Conservation (phyloP, 257 asterid species). For the Verbascum thapsus region DNA sequence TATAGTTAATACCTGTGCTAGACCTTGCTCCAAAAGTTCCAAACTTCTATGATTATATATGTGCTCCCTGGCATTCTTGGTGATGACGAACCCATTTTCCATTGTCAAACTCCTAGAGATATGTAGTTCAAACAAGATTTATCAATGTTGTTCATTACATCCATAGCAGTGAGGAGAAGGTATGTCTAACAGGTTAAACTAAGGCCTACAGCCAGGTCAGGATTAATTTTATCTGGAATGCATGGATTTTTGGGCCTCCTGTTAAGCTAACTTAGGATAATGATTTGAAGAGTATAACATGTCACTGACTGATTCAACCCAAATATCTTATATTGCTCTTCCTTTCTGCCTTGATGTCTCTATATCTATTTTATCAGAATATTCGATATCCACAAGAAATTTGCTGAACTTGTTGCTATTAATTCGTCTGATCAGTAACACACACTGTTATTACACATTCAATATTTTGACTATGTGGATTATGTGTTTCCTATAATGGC, state of each 20-base stretch:
- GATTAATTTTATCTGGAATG: constrained; percentile 14
- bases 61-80: too few species aligned
- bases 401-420: neutral
- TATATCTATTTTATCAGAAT: too few species aligned
- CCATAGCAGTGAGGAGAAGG: constrained; percentile 4
- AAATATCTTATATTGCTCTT: constrained; percentile 2
- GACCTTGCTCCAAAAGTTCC: constrained; percentile 2
- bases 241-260: neutral
- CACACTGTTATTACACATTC: too few species aligned
- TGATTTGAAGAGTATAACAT: neutral
- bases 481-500: too few species aligned
- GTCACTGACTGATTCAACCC: constrained; percentile 5
- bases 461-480: too few species aligned
- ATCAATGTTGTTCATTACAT: constrained; percentile 1
- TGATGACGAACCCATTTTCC: constrained; percentile 5
- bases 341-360: too few species aligned
- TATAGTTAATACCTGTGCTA: neutral
- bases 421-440: too few species aligned
- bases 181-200: constrained; percentile 6
- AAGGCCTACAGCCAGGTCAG: neutral
- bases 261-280: constrained; percentile 7
- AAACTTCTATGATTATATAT: neutral
- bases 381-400: neutral
- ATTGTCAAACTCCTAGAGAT: constrained; percentile 12
- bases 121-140: constrained; percentile 2